Percentiles rank a stretch among this genome's conserved stretches.
phyloP scores from a whole-genome alignment of 1,284 basidiomycete genomes.

The Ceratobasidium sp. region DNA sequence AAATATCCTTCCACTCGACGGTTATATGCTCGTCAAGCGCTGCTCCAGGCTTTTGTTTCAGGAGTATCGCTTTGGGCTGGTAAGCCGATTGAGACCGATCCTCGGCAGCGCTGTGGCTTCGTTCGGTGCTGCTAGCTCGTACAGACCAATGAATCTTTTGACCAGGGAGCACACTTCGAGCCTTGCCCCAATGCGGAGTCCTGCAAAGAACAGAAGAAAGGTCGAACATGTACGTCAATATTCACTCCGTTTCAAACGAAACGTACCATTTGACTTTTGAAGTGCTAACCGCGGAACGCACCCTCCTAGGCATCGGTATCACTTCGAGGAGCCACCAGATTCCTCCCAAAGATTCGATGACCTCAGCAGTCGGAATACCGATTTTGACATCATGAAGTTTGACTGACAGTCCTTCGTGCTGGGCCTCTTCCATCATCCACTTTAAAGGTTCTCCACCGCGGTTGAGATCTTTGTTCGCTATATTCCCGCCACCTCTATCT shows the following conservation, averaged over 20 bases:
- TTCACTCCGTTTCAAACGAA: too few relatives aligned
- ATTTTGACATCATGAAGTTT: not conserved
- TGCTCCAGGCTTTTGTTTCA: not conserved
- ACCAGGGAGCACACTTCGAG: not conserved
- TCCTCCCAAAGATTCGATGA: not conserved
- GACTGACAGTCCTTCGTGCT: constrained; percentile 31
- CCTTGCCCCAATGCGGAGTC: not conserved
- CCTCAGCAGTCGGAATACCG: not conserved
- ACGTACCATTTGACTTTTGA: not conserved
- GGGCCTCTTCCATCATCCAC: constrained; percentile 53
- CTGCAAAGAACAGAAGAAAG: not conserved
- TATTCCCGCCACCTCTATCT: constrained; percentile 51
- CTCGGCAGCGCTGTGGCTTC: not conserved
- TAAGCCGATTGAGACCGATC: not conserved
- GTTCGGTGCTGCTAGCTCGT: not conserved
- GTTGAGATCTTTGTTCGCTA: constrained; percentile 47
- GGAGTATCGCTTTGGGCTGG: not conserved
- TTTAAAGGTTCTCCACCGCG: constrained; percentile 38
- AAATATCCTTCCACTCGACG: too few relatives aligned
- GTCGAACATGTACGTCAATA: too few relatives aligned
- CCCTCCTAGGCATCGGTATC: not conserved
- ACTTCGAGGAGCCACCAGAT: constrained; percentile 7
- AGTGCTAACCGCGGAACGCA: not conserved
- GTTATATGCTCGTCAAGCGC: too few relatives aligned
- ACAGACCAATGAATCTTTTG: constrained; percentile 20